These are phyloP conservation scores for Thelonectria discophora DNA, from an alignment of 2,329 filamentous ascomycete genomes.

Conservation along the genomic window DNA sequence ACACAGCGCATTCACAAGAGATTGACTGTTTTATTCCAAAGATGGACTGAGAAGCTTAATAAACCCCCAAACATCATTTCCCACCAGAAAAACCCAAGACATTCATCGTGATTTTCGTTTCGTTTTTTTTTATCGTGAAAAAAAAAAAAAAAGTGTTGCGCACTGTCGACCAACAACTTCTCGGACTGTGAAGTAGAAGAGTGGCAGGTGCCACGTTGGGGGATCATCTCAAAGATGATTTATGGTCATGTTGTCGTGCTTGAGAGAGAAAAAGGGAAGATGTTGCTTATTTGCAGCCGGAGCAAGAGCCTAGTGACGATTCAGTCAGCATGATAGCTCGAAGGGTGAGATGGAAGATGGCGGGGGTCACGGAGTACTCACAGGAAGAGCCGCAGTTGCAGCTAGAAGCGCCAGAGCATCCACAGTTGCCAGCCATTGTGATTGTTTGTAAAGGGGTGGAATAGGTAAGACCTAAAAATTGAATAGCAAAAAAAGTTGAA, in stretches of 20 bases:
- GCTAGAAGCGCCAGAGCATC: constrained; percentile 47
- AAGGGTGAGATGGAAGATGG: not conserved
- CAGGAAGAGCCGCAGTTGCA: constrained; percentile 51
- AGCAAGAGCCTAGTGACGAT: constrained; percentile 43
- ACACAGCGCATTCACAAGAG: constrained; percentile 11
- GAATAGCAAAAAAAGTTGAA: constrained; percentile 12
- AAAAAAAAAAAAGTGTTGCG: not conserved
- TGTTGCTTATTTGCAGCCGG: constrained; percentile 42
- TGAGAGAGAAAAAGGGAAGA: constrained; percentile 11
- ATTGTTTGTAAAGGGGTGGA: constrained; percentile 28
- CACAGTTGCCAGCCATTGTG: constrained; percentile 51
- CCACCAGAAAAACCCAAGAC: constrained; percentile 26
- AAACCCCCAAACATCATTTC: constrained; percentile 17
- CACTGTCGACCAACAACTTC: constrained; percentile 18
- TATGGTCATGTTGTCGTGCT: constrained; percentile 22
- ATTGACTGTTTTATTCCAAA: constrained; percentile 27
- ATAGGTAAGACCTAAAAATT: constrained; percentile 21
- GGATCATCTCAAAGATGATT: constrained; percentile 28
- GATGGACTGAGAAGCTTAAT: constrained; percentile 33
- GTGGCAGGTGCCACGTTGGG: constrained; percentile 26
- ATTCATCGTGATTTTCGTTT: constrained; percentile 8
- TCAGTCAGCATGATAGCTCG: constrained; percentile 27
- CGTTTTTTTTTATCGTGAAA: not conserved
- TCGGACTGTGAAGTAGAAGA: constrained; percentile 25
- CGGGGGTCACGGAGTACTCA: constrained; percentile 37